These are phyloP conservation scores for Citrus glauca DNA, from an alignment of 345 rosid genomes.

Conservation along the genomic window DNA sequence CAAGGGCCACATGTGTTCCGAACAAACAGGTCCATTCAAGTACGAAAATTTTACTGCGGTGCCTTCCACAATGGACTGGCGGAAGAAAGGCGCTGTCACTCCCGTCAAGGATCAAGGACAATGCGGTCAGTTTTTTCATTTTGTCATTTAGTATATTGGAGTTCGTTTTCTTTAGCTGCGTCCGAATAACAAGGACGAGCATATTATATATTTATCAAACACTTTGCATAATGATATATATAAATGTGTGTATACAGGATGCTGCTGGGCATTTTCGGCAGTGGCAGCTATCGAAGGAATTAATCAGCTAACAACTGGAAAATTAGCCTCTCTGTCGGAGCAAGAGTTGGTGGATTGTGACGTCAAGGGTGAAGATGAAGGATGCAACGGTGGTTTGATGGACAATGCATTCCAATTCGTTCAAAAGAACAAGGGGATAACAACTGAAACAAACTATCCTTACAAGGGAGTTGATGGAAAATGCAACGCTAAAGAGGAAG, in stretches of 20 bases:
- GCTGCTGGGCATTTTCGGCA: slow-evolving; percentile 52
- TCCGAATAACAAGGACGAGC: too few species aligned
- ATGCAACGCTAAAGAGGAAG: slow-evolving; percentile 18
- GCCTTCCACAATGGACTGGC: slow-evolving; percentile 45
- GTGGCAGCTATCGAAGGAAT: slow-evolving; percentile 53
- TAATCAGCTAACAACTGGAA: slow-evolving; percentile 21
- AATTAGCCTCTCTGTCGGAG: slow-evolving; percentile 33
- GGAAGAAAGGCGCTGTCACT: slow-evolving; percentile 52
- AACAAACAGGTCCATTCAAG: slow-evolving; percentile 26
- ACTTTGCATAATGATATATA: not conserved
- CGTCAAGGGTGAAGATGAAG: slow-evolving; percentile 32
- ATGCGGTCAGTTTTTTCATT: slow-evolving; percentile 28
- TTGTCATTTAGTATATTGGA: too few species aligned
- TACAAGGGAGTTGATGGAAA: slow-evolving; percentile 25
- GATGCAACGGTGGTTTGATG: slow-evolving; percentile 37
- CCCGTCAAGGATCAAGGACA: slow-evolving; percentile 52
- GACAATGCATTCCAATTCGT: slow-evolving; percentile 32
- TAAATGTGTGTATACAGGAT: slow-evolving; percentile 19
- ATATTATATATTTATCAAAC: too few species aligned
- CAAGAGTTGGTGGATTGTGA: slow-evolving; percentile 48
- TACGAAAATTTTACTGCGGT: slow-evolving; percentile 28
- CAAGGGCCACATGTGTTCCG: slow-evolving; percentile 28
- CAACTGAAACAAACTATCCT: slow-evolving; percentile 24
- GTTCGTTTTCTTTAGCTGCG: too few species aligned
- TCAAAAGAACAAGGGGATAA: slow-evolving; percentile 19